Percentiles rank a stretch among this genome's conserved stretches.
Evolutionary conservation across 2,329 filamentous ascomycete species (phyloP).

Genomic region (Neurospora sp.): DNA sequence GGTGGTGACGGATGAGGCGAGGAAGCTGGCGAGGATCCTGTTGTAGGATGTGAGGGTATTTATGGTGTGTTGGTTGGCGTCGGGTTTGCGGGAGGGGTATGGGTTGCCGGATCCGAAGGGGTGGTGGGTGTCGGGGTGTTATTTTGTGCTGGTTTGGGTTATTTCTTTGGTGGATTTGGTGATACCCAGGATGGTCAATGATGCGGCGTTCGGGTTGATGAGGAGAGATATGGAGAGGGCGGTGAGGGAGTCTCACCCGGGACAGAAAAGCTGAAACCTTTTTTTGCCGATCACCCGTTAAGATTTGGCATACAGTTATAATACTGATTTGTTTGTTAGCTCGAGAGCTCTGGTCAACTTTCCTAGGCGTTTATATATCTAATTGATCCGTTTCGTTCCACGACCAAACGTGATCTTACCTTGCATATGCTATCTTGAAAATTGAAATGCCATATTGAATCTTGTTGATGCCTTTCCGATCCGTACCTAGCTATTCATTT

Average conservation of each 20-base stretch:
- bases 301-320: no score
- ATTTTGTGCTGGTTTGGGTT: neutral
- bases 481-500: no score
- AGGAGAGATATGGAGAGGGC: constrained; percentile 4
- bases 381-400: no score
- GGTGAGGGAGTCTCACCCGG: constrained; percentile 1
- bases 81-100: constrained; percentile 1
- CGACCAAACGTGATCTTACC: no score
- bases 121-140: neutral
- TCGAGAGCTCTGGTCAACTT: no score
- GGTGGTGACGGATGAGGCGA: neutral
- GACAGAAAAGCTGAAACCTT: no score
- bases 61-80: constrained; percentile 4
- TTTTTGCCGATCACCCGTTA: no score
- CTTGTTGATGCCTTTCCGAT: no score
- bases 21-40: constrained; percentile 1
- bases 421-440: no score
- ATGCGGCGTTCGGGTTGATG: neutral
- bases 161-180: neutral
- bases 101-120: constrained; percentile 1
- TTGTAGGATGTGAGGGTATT: constrained; percentile 3
- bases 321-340: no score
- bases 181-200: neutral
- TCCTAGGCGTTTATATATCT: no score
- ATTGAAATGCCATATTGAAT: no score